Evolutionary conservation across 768 basidiomycete genomes (phyloP).

Genomic region (Trametes meyenii): DNA sequence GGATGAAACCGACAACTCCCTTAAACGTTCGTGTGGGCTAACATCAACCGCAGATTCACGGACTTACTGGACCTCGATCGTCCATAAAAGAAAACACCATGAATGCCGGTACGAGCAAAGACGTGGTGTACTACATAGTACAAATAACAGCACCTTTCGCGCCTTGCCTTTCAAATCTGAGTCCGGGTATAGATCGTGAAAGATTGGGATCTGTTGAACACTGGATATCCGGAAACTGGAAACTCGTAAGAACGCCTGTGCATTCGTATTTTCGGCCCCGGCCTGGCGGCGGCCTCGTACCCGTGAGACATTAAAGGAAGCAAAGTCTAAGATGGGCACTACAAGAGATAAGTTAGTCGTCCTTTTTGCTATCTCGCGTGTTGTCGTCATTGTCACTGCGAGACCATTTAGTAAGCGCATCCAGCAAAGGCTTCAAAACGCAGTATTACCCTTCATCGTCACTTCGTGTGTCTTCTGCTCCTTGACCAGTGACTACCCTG

Average conservation of each 20-base stretch:
- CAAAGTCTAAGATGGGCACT: slow-evolving; percentile 19
- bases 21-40: too few relatives aligned
- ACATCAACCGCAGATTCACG: too few relatives aligned
- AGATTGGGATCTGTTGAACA: not conserved
- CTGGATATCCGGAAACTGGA: not conserved
- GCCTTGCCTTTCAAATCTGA: not conserved
- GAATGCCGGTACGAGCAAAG: too few relatives aligned
- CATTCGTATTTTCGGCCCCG: slow-evolving; percentile 11
- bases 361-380: slow-evolving; percentile 24
- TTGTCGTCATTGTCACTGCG: slow-evolving; percentile 37
- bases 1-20: too few relatives aligned
- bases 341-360: slow-evolving; percentile 25
- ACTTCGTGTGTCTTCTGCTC: slow-evolving; percentile 83
- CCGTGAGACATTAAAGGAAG: slow-evolving; percentile 17
- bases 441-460: slow-evolving; percentile 73
- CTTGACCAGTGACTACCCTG: slow-evolving; percentile 71
- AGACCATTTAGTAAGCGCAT: not conserved
- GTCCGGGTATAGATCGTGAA: not conserved
- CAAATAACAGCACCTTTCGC: not conserved
- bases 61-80: too few relatives aligned
- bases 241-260: not conserved
- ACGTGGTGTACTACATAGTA: too few relatives aligned
- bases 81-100: too few relatives aligned
- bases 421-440: not conserved
- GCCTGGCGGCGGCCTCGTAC: slow-evolving; percentile 2